Evolutionary conservation across 202 grass and related monocot genomes (phyloP).

Genomic region (Musa balbisiana): DNA sequence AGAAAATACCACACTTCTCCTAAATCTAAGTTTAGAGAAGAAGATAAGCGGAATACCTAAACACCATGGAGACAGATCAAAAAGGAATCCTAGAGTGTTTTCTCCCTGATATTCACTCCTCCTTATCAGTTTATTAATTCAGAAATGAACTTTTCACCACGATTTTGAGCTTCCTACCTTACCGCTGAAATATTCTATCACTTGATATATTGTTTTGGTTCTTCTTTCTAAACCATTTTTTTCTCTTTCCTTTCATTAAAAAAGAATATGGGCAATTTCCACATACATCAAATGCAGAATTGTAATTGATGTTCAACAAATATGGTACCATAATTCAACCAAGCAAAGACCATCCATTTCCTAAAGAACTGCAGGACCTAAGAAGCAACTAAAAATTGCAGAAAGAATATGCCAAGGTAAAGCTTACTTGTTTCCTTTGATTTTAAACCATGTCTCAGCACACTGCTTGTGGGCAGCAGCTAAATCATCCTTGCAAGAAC

Average conservation of each 20-base stretch:
- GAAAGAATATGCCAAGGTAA: not conserved
- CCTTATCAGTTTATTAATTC: no score
- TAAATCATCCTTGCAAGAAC: slow-evolving; percentile 24
- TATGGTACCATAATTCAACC: not conserved
- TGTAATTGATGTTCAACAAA: not conserved
- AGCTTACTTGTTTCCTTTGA: slow-evolving; percentile 17
- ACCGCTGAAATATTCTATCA: not conserved
- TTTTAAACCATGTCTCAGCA: slow-evolving; percentile 22
- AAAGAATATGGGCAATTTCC: not conserved
- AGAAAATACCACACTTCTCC: no score
- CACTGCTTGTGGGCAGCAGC: slow-evolving; percentile 19
- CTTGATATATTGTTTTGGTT: not conserved
- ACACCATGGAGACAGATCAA: not conserved
- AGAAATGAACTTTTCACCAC: no score
- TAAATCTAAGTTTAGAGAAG: no score
- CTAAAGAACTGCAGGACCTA: not conserved
- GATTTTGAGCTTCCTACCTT: no score
- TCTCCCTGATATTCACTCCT: not conserved
- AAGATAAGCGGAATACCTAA: no score
- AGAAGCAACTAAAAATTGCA: not conserved
- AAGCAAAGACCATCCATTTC: not conserved
- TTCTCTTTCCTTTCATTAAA: not conserved
- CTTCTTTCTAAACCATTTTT: not conserved
- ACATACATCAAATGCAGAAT: not conserved
- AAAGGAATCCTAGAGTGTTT: not conserved